Evolutionary conservation across 768 basidiomycete genomes (phyloP).

Genomic region (Infundibulicybe gibba): DNA sequence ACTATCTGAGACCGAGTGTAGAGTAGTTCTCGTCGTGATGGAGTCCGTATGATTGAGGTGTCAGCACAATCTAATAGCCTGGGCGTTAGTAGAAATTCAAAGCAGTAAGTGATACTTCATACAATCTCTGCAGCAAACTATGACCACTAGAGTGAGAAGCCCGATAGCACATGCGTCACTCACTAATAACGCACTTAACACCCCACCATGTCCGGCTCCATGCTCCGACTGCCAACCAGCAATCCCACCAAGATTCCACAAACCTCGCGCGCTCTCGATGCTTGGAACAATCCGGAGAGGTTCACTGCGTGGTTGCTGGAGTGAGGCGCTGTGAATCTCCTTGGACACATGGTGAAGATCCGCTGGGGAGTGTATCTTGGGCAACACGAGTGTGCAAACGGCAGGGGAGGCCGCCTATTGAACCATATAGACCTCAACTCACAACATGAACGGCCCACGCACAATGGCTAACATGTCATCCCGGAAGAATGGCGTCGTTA

Average conservation of each 20-base stretch:
- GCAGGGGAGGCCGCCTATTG: slow-evolving; percentile 26
- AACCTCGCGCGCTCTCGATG: slow-evolving; percentile 77
- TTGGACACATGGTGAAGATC: slow-evolving; percentile 64
- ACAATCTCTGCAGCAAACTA: slow-evolving; percentile 98
- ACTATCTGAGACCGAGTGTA: slow-evolving; percentile 83
- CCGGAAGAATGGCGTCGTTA: slow-evolving; percentile 60
- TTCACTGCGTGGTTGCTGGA: slow-evolving; percentile 16
- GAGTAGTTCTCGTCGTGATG: slow-evolving; percentile 71
- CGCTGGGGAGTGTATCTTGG: slow-evolving; percentile 74
- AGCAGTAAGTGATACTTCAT: slow-evolving; percentile 15
- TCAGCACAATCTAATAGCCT: slow-evolving; percentile 76
- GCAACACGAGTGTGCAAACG: slow-evolving; percentile 72
- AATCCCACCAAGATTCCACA: slow-evolving; percentile 67
- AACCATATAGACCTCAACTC: not conserved
- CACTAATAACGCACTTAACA: slow-evolving; percentile 64
- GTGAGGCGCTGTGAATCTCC: slow-evolving; percentile 32
- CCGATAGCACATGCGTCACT: slow-evolving; percentile 16
- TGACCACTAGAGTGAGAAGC: not conserved
- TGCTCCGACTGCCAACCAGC: slow-evolving; percentile 61
- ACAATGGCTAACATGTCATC: slow-evolving; percentile 63
- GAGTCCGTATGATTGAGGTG: slow-evolving; percentile 75
- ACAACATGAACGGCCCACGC: slow-evolving; percentile 11
- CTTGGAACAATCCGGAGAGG: slow-evolving; percentile 69
- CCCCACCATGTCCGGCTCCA: slow-evolving; percentile 45
- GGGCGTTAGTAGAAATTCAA: slow-evolving; percentile 2